Evolutionary conservation across 768 basidiomycete genomes (phyloP).

Genomic region (Amanita pseudoporphyria): DNA sequence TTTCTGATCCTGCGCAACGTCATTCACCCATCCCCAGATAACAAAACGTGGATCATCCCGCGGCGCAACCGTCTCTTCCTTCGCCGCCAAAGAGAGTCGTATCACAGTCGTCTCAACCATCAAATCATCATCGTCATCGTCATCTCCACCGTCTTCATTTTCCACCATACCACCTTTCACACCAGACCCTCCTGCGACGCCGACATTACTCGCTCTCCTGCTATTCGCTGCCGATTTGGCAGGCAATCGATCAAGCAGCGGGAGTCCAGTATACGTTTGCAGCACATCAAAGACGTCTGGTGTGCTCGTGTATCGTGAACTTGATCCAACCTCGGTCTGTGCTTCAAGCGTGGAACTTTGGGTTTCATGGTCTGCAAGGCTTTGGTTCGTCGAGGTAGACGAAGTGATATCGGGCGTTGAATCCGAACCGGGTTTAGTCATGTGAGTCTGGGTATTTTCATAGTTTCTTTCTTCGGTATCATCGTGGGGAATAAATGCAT

Average conservation of each 20-base stretch:
- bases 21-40: conserved; percentile 65
- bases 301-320: conserved; percentile 53
- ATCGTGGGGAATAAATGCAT: background rate
- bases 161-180: background rate
- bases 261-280: conserved; percentile 72
- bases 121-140: conserved; percentile 1
- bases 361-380: background rate
- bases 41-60: conserved; percentile 87
- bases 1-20: conserved; percentile 9
- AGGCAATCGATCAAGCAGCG: conserved; percentile 57
- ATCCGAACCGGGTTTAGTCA: background rate
- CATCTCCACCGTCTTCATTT: background rate
- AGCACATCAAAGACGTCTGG: conserved; percentile 68
- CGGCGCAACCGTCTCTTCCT: conserved; percentile 59
- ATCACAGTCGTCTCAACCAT: conserved; percentile 54
- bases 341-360: too few relatives aligned
- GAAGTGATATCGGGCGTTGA: background rate
- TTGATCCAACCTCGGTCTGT: conserved; percentile 22
- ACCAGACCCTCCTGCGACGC: background rate
- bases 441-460: background rate
- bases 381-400: background rate
- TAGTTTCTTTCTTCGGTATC: background rate
- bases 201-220: background rate
- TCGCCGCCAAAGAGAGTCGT: conserved; percentile 52
- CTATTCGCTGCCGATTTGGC: conserved; percentile 21